Conservation (phyloP, 495 filamentous ascomycete species). For the Tetracladium marchalianum region DNA sequence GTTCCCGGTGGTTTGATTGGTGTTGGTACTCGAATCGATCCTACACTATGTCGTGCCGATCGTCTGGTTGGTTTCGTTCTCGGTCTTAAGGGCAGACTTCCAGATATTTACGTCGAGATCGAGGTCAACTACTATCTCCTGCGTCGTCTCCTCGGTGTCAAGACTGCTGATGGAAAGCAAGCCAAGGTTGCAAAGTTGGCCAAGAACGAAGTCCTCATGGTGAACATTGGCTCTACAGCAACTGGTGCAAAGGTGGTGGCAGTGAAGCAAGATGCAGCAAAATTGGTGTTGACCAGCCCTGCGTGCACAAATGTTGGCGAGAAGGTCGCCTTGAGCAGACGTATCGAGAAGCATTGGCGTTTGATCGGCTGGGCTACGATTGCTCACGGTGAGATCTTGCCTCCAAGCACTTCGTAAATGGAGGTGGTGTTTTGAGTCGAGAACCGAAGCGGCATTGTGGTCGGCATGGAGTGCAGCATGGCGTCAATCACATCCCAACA, state of each 20-base stretch:
- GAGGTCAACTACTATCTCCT: constrained; percentile 99
- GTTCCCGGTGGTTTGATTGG: constrained; percentile 94
- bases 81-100: constrained; percentile 81
- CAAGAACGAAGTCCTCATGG: constrained; percentile 98
- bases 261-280: constrained; percentile 94
- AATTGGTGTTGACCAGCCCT: constrained; percentile 73
- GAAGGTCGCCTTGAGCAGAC: constrained; percentile 90
- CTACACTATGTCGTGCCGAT: constrained; percentile 95
- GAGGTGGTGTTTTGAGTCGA: neutral
- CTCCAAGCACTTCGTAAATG: constrained; percentile 16
- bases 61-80: constrained; percentile 97
- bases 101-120: constrained; percentile 92
- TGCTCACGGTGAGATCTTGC: constrained; percentile 26
- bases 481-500: too few relatives aligned
- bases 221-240: constrained; percentile 96
- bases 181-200: constrained; percentile 95
- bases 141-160: constrained; percentile 86
- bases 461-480: too few relatives aligned
- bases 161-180: constrained; percentile 96
- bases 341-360: constrained; percentile 99
- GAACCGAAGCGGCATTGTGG: too few relatives aligned
- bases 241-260: constrained; percentile 91
- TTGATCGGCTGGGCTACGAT: constrained; percentile 97
- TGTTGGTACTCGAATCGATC: constrained; percentile 94
- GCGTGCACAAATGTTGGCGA: constrained; percentile 91